Conservation (phyloP, 2,329 filamentous ascomycete genomes). For the Epichloe bromicola region DNA sequence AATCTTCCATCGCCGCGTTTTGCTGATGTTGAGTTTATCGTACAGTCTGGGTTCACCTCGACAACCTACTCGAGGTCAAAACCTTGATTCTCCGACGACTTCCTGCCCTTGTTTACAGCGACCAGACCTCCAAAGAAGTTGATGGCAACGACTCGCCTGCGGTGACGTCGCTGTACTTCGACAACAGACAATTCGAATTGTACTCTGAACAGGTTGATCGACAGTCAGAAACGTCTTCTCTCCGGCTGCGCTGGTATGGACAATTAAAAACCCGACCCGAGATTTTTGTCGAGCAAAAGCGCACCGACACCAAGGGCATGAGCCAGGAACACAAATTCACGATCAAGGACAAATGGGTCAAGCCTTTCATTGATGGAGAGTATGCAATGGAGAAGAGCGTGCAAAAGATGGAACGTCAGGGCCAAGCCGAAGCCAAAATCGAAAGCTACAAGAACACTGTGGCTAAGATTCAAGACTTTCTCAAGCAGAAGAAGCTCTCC, state of each 20-base stretch:
- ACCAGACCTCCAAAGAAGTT: conserved; percentile 68
- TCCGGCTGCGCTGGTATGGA: conserved; percentile 86
- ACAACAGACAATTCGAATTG: conserved; percentile 72
- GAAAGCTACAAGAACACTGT: conserved; percentile 60
- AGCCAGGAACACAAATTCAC: conserved; percentile 70
- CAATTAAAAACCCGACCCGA: conserved; percentile 67
- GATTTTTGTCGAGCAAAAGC: conserved; percentile 82
- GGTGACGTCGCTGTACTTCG: conserved; percentile 93
- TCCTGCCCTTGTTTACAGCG: conserved; percentile 85
- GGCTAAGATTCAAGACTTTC: conserved; percentile 64
- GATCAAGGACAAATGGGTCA: conserved; percentile 90
- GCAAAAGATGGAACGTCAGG: conserved; percentile 71
- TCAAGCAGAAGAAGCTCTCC: conserved; percentile 63
- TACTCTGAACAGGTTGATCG: conserved; percentile 78
- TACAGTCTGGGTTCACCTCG: conserved; percentile 82
- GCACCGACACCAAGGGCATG: conserved; percentile 58
- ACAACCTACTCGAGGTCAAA: conserved; percentile 95
- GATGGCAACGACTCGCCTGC: conserved; percentile 75
- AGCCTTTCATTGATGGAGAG: conserved; percentile 71
- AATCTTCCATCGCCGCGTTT: conserved; percentile 11
- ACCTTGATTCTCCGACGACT: conserved; percentile 85
- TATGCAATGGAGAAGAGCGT: conserved; percentile 89
- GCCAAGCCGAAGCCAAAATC: conserved; percentile 51
- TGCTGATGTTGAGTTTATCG: conserved; percentile 9
- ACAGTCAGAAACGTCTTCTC: conserved; percentile 61